Evolutionary conservation across 1,284 basidiomycete species (phyloP), one percentile per base, ranked within the genome.

Genomic region (Grifola frondosa): DNA sequence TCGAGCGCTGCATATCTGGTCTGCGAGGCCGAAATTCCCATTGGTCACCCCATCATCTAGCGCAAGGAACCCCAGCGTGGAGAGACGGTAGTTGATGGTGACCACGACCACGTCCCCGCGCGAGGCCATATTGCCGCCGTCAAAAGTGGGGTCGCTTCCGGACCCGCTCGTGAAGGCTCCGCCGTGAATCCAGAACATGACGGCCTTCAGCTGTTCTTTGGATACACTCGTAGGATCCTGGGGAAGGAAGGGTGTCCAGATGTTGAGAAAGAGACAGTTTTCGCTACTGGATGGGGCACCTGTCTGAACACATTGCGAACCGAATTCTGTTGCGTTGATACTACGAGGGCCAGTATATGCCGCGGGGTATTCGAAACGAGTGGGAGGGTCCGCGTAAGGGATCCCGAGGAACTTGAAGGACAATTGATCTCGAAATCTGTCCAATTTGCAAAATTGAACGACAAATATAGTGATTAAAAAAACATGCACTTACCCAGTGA

Each of bases 41-140:
- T 68, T 68, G 30, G 66, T 65, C 45, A 58, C 51, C 5, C 63
- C 64, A 37, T 69, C 66, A 29, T 57, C 52, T 25, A 70, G 55
- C 6, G 65, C 64, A 30, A 72, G 64, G 55, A 70, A 73, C 16
- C 71, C 71, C 26, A 72, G 63, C 9, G 67, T 71, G 19, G 63
- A 64, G 24, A 69, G 59, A 13, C 68, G 70, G 56, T 77, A 75
- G 60, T 76, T 73, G 59, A 73, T 68, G 7, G 66, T 68, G 37
- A 76, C 70, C 6, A 76, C 54, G 2, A 76, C 71, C 15, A 74
- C 64, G 46, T 76, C 72, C 0, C 67, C 67, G 8, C 72, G 65
- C 5, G 68, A 69, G 6, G 67, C 66, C 22, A 77, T 56, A 22
- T 61, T 64, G 6, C 69, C 50, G 11, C 61, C 58, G 7, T 59